Percentiles rank a stretch among this genome's conserved stretches.
phyloP scores from a whole-genome alignment of 2,329 filamentous ascomycete genomes.

The Fusarium sp. region DNA sequence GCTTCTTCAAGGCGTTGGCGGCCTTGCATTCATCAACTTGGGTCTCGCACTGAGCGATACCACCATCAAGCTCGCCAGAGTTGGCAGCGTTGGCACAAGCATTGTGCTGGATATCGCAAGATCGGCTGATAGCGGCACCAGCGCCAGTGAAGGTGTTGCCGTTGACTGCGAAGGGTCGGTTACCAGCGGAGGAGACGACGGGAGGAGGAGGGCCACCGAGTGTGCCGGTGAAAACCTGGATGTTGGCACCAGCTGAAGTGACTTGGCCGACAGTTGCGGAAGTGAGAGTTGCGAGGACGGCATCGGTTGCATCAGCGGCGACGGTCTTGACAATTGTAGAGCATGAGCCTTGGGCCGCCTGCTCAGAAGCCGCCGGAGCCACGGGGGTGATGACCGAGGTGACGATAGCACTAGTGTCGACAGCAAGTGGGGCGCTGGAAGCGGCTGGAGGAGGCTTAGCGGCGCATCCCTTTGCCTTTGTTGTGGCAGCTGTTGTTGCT shows the following conservation, averaged over 20 bases:
- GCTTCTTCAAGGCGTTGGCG: background rate
- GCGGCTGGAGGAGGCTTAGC: background rate
- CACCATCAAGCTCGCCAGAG: slow-evolving; percentile 47
- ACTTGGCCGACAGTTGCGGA: background rate
- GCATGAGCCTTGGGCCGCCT: background rate
- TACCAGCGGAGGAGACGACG: slow-evolving; percentile 49
- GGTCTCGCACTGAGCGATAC: slow-evolving; percentile 18
- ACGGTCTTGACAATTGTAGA: background rate
- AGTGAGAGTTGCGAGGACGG: background rate
- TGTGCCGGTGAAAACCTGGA: slow-evolving; percentile 57
- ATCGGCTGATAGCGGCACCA: slow-evolving; percentile 56
- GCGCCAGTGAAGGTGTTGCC: slow-evolving; percentile 61
- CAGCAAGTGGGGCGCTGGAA: background rate
- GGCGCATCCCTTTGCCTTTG: background rate
- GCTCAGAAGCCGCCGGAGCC: background rate
- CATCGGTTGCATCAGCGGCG: background rate
- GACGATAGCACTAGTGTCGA: background rate
- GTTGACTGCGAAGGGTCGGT: slow-evolving; percentile 61
- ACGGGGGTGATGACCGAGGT: background rate
- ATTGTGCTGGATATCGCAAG: slow-evolving; percentile 61
- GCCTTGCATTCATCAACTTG: slow-evolving; percentile 7
- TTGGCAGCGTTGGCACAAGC: slow-evolving; percentile 59
- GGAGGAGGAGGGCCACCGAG: slow-evolving; percentile 54
- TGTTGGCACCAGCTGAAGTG: slow-evolving; percentile 44
- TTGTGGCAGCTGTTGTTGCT: background rate